Percentiles rank a stretch among this genome's conserved stretches.
phyloP scores from a whole-genome alignment of 1,284 basidiomycete species.

The Abortiporus biennis region DNA sequence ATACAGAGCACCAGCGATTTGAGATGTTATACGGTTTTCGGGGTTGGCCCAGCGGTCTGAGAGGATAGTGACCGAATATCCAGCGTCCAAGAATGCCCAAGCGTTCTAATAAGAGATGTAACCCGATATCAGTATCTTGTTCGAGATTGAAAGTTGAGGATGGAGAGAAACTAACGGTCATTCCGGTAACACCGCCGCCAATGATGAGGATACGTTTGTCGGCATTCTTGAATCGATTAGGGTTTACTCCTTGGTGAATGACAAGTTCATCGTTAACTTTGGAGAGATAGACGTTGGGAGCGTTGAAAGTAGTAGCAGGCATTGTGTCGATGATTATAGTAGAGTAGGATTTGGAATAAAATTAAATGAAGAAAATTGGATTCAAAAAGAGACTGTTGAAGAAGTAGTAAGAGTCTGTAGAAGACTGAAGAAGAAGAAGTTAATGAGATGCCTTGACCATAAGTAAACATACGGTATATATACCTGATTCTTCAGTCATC shows the following conservation, averaged over 20 bases:
- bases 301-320: too few relatives aligned
- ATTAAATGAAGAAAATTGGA: too few relatives aligned
- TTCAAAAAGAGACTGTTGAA: too few relatives aligned
- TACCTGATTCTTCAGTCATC: too few relatives aligned
- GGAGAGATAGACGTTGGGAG: slow-evolving; percentile 12
- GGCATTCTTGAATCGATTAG: slow-evolving; percentile 6
- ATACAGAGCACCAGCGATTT: slow-evolving; percentile 26
- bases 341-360: too few relatives aligned
- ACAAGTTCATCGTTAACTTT: slow-evolving; percentile 12
- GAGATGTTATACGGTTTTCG: slow-evolving; percentile 23
- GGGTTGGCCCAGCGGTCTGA: slow-evolving; percentile 20
- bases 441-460: too few relatives aligned
- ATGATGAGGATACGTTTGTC: slow-evolving; percentile 18
- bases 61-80: slow-evolving; percentile 26
- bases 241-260: slow-evolving; percentile 10
- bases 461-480: too few relatives aligned
- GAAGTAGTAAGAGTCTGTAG: too few relatives aligned
- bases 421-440: too few relatives aligned
- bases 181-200: slow-evolving; percentile 22
- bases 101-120: slow-evolving; percentile 18
- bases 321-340: too few relatives aligned
- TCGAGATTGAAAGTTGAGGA: background rate
- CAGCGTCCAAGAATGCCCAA: slow-evolving; percentile 25
- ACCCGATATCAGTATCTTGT: background rate
- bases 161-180: slow-evolving; percentile 13